These are phyloP conservation scores for Thraustochytrium sp. DNA, from an alignment of 352 stramenopile species.

Conservation along the genomic window DNA sequence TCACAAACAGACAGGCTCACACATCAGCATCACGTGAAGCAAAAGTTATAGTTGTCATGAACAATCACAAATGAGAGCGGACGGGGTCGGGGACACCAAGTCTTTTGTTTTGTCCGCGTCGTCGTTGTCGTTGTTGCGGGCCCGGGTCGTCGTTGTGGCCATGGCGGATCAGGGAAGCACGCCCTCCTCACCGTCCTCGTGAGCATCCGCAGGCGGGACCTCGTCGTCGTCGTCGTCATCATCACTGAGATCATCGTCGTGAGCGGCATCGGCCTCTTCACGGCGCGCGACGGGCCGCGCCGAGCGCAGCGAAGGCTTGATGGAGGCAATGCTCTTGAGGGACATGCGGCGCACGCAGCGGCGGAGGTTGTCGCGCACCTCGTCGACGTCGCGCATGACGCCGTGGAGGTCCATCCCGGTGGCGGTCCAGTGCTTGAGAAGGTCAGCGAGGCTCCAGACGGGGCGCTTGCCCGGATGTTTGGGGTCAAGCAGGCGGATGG, in stretches of 20 bases:
- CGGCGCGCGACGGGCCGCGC: not conserved
- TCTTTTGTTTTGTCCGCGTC: too few relatives aligned
- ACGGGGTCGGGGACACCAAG: too few relatives aligned
- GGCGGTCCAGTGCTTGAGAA: not conserved
- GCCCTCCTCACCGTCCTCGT: not conserved
- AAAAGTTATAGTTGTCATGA: too few relatives aligned
- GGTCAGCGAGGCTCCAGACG: not conserved
- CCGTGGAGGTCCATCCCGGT: conserved; percentile 9
- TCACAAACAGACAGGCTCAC: too few relatives aligned
- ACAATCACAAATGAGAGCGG: too few relatives aligned
- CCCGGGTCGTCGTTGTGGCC: not conserved
- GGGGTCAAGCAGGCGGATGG: not conserved
- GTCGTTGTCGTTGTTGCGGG: too few relatives aligned
- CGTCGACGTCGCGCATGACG: not conserved
- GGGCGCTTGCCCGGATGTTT: not conserved
- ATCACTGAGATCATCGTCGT: not conserved
- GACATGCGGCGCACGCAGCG: not conserved
- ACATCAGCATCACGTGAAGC: too few relatives aligned
- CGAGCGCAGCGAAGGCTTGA: not conserved
- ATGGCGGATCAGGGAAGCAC: not conserved
- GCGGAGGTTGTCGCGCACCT: not conserved
- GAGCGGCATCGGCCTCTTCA: not conserved
- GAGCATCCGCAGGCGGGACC: not conserved
- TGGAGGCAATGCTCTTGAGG: not conserved
- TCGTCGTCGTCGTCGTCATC: not conserved